Conservation (phyloP, 208 protist genomes). For the Crithidia brevicula region DNA sequence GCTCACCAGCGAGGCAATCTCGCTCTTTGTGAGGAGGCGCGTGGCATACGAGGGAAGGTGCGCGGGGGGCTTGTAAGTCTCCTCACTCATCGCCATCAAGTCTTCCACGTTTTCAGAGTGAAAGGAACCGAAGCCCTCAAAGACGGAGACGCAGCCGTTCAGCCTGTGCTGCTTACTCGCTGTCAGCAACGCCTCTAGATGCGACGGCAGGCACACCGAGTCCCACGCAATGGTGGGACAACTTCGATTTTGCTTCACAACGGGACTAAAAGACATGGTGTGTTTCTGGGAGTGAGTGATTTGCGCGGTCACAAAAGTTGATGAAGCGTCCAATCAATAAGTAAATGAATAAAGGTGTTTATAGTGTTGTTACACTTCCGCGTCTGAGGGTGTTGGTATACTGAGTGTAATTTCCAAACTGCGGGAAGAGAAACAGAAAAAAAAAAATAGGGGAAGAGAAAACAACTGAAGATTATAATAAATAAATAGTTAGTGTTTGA, state of each 20-base stretch:
- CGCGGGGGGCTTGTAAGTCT: constrained; percentile 55
- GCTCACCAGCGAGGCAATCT: constrained; percentile 28
- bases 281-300: too few species aligned
- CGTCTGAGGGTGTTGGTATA: too few species aligned
- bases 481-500: background rate
- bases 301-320: too few species aligned
- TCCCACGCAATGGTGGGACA: constrained; percentile 41
- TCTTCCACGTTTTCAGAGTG: constrained; percentile 93
- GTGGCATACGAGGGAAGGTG: constrained; percentile 52
- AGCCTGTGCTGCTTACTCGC: constrained; percentile 30
- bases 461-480: background rate
- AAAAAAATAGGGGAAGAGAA: constrained; percentile 1
- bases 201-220: constrained; percentile 26
- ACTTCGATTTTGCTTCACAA: background rate
- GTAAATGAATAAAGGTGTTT: too few species aligned
- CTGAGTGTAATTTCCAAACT: too few species aligned
- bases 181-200: constrained; percentile 38
- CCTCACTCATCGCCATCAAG: constrained; percentile 48
- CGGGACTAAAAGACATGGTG: constrained; percentile 6
- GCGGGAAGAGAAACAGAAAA: background rate
- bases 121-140: constrained; percentile 93
- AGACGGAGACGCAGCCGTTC: constrained; percentile 41
- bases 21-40: constrained; percentile 40
- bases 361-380: too few species aligned
- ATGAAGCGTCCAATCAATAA: too few species aligned